These are phyloP conservation scores for Ilex paraguariensis DNA, from an alignment of 305 asterid genomes.

Conservation along the genomic window DNA sequence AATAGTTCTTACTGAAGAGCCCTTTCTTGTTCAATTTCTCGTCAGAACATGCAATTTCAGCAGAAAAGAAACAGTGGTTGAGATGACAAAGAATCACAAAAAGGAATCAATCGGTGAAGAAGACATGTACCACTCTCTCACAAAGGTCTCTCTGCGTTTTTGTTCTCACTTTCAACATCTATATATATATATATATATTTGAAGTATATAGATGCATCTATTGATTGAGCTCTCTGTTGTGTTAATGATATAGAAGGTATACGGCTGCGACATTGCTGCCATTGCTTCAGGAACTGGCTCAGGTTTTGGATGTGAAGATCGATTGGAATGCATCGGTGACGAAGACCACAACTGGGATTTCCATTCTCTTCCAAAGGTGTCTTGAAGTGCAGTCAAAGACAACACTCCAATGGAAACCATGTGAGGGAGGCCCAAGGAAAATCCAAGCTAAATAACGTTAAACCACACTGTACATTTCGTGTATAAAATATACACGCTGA, in stretches of 20 bases:
- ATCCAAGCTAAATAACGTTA: too few species aligned
- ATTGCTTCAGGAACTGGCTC: conserved; percentile 70
- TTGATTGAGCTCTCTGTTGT: neutral
- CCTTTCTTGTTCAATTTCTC: too few species aligned
- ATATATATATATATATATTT: too few species aligned
- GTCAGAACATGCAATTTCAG: too few species aligned
- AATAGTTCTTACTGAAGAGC: too few species aligned
- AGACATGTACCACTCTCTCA: conserved; percentile 33
- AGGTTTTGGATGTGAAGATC: conserved; percentile 43
- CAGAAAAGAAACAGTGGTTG: conserved; percentile 28
- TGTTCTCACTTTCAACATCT: too few species aligned
- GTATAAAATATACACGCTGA: too few species aligned
- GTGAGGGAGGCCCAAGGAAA: conserved; percentile 12
- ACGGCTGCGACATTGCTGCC: conserved; percentile 50
- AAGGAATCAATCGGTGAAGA: conserved; percentile 49
- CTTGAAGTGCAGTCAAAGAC: conserved; percentile 25
- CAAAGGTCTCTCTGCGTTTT: conserved; percentile 30
- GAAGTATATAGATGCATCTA: too few species aligned
- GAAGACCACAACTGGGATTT: conserved; percentile 68
- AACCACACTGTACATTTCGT: too few species aligned
- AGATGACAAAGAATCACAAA: conserved; percentile 45
- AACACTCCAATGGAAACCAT: conserved; percentile 23
- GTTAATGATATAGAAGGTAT: conserved; percentile 37
- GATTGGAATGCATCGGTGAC: conserved; percentile 70
- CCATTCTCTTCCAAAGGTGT: conserved; percentile 52